A percentile compares a stretch with the other conserved stretches of the same genome.
phyloP scores from a whole-genome alignment of 768 basidiomycete species.

The Auriscalpium vulgare region DNA sequence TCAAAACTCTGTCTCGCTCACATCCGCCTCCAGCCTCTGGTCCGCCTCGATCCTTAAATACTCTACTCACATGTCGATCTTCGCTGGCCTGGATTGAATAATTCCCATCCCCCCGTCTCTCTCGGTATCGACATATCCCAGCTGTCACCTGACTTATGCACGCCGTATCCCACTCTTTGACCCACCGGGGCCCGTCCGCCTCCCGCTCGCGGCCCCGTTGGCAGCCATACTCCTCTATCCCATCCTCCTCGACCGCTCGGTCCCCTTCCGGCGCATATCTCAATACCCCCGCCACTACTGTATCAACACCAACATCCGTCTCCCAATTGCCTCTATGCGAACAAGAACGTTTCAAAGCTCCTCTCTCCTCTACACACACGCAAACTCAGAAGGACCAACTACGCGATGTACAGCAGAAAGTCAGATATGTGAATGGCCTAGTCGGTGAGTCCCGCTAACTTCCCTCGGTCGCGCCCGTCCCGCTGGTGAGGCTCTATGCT shows the following conservation, averaged over 20 bases:
- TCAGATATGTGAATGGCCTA: constrained; percentile 56
- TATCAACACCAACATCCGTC: constrained; percentile 15
- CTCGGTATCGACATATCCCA: neutral
- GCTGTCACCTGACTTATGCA: constrained; percentile 20
- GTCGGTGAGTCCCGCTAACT: constrained; percentile 47
- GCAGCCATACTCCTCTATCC: constrained; percentile 58
- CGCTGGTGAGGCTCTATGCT: neutral
- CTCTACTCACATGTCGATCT: neutral
- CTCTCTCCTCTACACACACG: constrained; percentile 14
- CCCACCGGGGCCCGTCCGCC: constrained; percentile 62
- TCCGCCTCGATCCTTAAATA: neutral
- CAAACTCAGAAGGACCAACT: constrained; percentile 26
- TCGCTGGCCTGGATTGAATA: constrained; percentile 12
- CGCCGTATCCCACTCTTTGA: constrained; percentile 40
- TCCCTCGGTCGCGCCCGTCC: constrained; percentile 1
- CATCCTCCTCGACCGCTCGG: constrained; percentile 29
- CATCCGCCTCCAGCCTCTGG: constrained; percentile 8
- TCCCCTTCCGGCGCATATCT: constrained; percentile 28
- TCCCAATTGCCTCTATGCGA: constrained; percentile 23
- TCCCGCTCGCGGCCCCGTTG: constrained; percentile 65
- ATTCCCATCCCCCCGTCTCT: neutral
- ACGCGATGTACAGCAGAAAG: constrained; percentile 41
- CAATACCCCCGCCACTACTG: constrained; percentile 15
- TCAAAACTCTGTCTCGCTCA: neutral
- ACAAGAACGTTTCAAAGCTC: constrained; percentile 21